These are phyloP conservation scores for Skeletonema tropicum DNA, from an alignment of 108 stramenopile species.

Conservation along the genomic window DNA sequence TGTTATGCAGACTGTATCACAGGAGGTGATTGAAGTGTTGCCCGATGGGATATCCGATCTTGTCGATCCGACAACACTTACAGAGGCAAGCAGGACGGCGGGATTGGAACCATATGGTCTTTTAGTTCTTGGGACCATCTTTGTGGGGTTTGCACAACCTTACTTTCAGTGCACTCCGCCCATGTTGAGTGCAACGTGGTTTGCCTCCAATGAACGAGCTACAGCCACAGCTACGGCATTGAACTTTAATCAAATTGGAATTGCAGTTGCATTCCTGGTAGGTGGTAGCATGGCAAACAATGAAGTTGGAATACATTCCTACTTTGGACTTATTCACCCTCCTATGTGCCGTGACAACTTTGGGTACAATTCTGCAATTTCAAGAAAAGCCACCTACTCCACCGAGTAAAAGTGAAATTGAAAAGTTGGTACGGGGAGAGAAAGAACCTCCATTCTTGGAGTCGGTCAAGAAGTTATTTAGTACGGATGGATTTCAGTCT, in stretches of 20 bases:
- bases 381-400: constrained; percentile 43
- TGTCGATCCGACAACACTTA: constrained; percentile 22
- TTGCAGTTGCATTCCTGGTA: constrained; percentile 58
- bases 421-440: constrained; percentile 58
- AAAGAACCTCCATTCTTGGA: constrained; percentile 83
- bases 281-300: constrained; percentile 50
- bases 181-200: constrained; percentile 56
- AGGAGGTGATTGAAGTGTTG: constrained; percentile 33
- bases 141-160: constrained; percentile 59
- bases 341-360: constrained; percentile 27
- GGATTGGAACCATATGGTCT: constrained; percentile 49
- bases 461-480: constrained; percentile 75
- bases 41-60: constrained; percentile 31
- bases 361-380: constrained; percentile 48
- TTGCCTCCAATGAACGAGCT: constrained; percentile 56
- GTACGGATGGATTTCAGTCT: constrained; percentile 70
- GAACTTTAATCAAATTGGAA: constrained; percentile 65
- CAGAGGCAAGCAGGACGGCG: constrained; percentile 31
- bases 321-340: constrained; percentile 52
- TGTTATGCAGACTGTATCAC: constrained; percentile 16
- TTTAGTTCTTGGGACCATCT: constrained; percentile 47
- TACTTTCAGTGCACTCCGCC: constrained; percentile 69
- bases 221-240: constrained; percentile 57
- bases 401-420: constrained; percentile 48
- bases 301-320: constrained; percentile 50